Evolutionary conservation across 495 filamentous ascomycete genomes (phyloP).

Genomic region (Aspergillus panamensis): DNA sequence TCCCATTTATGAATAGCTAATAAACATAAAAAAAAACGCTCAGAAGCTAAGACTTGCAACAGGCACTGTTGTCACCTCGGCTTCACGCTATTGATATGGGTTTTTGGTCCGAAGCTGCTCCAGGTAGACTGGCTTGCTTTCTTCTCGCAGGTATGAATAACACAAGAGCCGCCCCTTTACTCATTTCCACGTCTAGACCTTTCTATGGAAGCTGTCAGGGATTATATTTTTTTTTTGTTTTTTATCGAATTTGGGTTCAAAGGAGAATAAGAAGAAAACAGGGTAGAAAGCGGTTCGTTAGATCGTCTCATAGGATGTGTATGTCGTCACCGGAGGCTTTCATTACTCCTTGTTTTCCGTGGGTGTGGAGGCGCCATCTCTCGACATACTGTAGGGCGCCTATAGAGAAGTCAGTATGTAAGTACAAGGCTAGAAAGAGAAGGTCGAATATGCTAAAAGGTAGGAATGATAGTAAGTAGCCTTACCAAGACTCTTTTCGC

Average conservation of each 20-base stretch:
- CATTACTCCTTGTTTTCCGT: conserved; percentile 29
- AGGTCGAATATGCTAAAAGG: background rate
- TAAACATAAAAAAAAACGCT: no score
- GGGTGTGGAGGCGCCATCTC: conserved; percentile 42
- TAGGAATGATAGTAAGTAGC: background rate
- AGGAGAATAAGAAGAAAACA: background rate
- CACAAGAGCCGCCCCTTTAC: background rate
- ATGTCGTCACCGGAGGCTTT: background rate
- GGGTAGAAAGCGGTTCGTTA: background rate
- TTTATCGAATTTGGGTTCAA: background rate
- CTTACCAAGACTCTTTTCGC: conserved; percentile 88
- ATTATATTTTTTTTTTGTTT: background rate
- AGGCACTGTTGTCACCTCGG: no score
- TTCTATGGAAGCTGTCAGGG: conserved; percentile 6
- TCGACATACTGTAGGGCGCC: conserved; percentile 50
- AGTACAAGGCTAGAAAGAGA: no score
- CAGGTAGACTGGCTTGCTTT: no score
- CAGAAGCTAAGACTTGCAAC: no score
- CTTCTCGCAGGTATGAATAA: no score
- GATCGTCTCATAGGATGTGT: background rate
- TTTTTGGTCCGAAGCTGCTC: no score
- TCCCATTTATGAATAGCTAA: no score
- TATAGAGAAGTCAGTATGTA: conserved; percentile 10
- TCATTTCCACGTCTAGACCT: background rate
- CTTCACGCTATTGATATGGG: no score